Evolutionary conservation across 768 basidiomycete species (phyloP).

Genomic region (Auriscalpium microsporum): DNA sequence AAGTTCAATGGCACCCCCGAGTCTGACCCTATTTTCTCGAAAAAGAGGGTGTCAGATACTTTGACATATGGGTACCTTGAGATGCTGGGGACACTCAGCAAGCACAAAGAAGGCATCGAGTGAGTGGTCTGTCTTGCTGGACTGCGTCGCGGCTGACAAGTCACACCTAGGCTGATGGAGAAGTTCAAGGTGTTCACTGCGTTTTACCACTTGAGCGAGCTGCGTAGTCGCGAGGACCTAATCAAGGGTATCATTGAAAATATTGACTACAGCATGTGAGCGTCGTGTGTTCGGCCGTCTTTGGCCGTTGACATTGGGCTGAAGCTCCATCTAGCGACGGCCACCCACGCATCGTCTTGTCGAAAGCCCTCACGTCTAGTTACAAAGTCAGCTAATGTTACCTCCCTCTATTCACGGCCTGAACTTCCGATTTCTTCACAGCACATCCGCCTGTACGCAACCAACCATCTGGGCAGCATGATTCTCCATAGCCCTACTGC

Average conservation of each 20-base stretch:
- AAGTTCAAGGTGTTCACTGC: conserved; percentile 90
- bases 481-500: conserved; percentile 58
- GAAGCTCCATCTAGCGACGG: conserved; percentile 57
- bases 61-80: conserved; percentile 91
- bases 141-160: conserved; percentile 1
- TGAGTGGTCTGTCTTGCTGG: conserved; percentile 20
- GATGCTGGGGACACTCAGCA: conserved; percentile 89
- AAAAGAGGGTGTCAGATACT: conserved; percentile 70
- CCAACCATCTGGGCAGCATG: conserved; percentile 75
- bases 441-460: conserved; percentile 86
- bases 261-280: conserved; percentile 84
- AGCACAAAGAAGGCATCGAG: conserved; percentile 84
- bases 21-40: conserved; percentile 79
- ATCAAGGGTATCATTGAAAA: conserved; percentile 88
- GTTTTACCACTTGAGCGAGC: conserved; percentile 90
- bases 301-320: too few relatives aligned
- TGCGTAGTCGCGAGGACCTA: conserved; percentile 85
- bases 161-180: conserved; percentile 61
- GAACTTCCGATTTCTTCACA: conserved; percentile 20
- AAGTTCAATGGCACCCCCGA: conserved; percentile 68
- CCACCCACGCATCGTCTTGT: conserved; percentile 86
- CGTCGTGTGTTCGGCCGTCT: conserved; percentile 1
- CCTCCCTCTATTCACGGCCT: neutral
- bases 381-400: conserved; percentile 54
- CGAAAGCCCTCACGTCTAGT: conserved; percentile 90